Evolutionary conservation across 2,329 filamentous ascomycete genomes (phyloP).

Genomic region (Fusarium palustre): DNA sequence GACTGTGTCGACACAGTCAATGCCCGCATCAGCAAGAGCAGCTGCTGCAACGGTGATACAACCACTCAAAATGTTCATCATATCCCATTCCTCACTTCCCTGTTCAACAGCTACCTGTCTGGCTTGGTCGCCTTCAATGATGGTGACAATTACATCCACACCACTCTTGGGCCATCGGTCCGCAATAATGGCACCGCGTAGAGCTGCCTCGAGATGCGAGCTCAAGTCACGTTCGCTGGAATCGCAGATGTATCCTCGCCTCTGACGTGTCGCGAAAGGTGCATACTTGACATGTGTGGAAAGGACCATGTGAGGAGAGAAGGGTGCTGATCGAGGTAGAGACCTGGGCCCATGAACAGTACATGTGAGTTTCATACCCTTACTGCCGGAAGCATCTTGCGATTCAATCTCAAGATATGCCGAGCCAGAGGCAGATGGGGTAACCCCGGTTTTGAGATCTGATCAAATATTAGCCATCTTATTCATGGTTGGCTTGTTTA

Average conservation of each 20-base stretch:
- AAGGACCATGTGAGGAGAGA: constrained; percentile 91
- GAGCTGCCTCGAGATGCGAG: constrained; percentile 89
- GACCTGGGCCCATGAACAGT: constrained; percentile 94
- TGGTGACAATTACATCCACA: constrained; percentile 92
- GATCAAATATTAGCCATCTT: constrained; percentile 29
- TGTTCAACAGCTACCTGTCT: constrained; percentile 61
- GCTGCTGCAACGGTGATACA: constrained; percentile 95
- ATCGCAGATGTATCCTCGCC: constrained; percentile 88
- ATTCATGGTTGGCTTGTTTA: constrained; percentile 3
- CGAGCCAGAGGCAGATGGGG: constrained; percentile 92
- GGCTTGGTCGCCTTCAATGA: constrained; percentile 93
- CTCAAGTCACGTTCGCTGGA: constrained; percentile 88
- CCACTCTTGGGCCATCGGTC: constrained; percentile 99
- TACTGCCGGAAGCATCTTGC: constrained; percentile 60
- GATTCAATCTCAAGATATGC: constrained; percentile 81
- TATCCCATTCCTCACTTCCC: constrained; percentile 78
- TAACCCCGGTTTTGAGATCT: constrained; percentile 93
- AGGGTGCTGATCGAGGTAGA: constrained; percentile 87
- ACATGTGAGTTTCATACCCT: constrained; percentile 89
- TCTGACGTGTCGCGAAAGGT: constrained; percentile 86
- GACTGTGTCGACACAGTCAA: constrained; percentile 93
- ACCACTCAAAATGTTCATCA: constrained; percentile 90
- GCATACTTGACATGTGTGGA: constrained; percentile 97
- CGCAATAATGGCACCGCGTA: constrained; percentile 89
- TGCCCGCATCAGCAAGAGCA: constrained; percentile 92